Conservation (phyloP, 2,329 filamentous ascomycete species). For the Aphanoascus verrucosus region DNA sequence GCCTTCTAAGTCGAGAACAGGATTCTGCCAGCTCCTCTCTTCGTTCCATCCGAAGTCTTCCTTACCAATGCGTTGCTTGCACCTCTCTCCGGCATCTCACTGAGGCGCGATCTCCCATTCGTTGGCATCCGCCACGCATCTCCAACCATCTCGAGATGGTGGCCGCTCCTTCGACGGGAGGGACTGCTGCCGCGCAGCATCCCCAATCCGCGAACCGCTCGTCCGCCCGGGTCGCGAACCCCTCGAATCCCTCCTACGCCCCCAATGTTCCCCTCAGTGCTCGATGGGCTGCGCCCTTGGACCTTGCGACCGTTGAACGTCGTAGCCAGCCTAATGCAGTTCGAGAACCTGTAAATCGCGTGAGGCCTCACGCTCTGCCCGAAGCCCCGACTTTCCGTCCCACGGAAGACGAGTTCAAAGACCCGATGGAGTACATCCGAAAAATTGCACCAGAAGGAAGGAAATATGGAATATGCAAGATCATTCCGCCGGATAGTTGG, state of each 20-base stretch:
- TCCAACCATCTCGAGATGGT: constrained; percentile 26
- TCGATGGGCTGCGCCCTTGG: constrained; percentile 57
- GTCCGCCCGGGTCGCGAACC: constrained; percentile 33
- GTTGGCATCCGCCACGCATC: background rate
- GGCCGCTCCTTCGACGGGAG: constrained; percentile 36
- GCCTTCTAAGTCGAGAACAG: background rate
- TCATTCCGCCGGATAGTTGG: constrained; percentile 88
- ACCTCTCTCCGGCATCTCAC: constrained; percentile 1
- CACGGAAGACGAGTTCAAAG: constrained; percentile 86
- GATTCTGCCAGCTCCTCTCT: background rate
- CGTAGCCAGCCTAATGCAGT: constrained; percentile 69
- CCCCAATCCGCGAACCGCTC: constrained; percentile 27
- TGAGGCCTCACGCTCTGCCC: constrained; percentile 69
- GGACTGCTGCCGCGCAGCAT: constrained; percentile 17
- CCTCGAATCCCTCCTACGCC: constrained; percentile 33
- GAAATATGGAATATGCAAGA: constrained; percentile 87
- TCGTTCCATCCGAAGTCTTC: background rate
- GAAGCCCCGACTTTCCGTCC: constrained; percentile 87
- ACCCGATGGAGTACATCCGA: constrained; percentile 85
- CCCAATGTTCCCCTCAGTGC: constrained; percentile 52
- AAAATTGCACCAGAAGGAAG: constrained; percentile 80
- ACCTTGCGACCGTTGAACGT: constrained; percentile 82
- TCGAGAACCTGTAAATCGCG: constrained; percentile 65
- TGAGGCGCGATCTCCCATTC: constrained; percentile 10
- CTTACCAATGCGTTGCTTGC: constrained; percentile 13